Percentiles rank a stretch among this genome's conserved stretches.
phyloP scores from a whole-genome alignment of 192 early-diverging fungal species.

The Phycomyces blakesleeanus region DNA sequence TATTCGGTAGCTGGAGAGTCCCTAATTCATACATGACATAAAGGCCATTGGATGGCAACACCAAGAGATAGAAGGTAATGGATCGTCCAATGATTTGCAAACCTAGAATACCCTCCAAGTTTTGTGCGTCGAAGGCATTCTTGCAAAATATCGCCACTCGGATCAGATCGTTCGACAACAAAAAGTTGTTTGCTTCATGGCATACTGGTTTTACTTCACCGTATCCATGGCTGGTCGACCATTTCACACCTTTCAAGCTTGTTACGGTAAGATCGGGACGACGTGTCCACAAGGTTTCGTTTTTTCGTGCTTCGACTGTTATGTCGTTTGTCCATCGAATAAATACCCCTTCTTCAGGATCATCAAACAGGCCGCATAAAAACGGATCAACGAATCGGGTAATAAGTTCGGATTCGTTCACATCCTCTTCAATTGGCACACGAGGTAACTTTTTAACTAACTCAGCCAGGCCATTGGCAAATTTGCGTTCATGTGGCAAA shows the following conservation, averaged over 20 bases:
- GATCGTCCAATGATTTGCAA: conserved; percentile 4
- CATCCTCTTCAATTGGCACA: conserved; percentile 9
- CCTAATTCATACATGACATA: neutral
- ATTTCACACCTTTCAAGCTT: conserved; percentile 3
- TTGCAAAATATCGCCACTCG: conserved; percentile 7
- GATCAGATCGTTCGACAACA: neutral
- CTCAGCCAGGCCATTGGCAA: neutral
- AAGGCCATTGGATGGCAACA: neutral
- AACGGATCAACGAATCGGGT: neutral
- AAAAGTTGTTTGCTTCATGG: conserved; percentile 3
- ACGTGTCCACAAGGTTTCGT: neutral
- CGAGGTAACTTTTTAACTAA: conserved; percentile 8
- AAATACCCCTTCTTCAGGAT: neutral
- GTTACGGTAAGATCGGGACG: neutral
- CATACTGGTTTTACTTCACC: neutral
- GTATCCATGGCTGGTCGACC: conserved; percentile 8
- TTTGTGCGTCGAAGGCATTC: conserved; percentile 8
- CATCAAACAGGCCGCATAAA: neutral
- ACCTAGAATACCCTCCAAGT: conserved; percentile 5
- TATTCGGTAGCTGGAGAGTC: neutral
- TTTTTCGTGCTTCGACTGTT: neutral
- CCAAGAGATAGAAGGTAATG: conserved; percentile 8
- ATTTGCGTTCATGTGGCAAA: conserved; percentile 6
- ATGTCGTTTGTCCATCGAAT: conserved; percentile 4
- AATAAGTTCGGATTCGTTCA: conserved; percentile 2